Evolutionary conservation across 1,139 yeast genomes (phyloP).

Genomic region (Sporopachydermia cereana): DNA sequence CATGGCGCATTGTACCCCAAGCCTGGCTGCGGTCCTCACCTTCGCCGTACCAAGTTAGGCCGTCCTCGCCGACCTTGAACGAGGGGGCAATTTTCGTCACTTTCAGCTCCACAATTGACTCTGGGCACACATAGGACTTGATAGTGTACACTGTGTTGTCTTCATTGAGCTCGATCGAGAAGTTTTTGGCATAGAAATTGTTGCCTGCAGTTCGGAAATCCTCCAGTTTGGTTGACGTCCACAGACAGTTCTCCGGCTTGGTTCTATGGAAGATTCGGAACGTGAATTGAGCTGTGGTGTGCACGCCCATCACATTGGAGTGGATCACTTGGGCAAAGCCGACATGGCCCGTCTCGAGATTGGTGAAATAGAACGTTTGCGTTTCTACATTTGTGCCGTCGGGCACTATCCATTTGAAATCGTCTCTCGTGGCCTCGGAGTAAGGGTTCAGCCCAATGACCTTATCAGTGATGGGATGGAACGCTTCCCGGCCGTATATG

Average conservation of each 20-base stretch:
- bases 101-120: constrained; percentile 60
- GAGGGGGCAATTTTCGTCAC: constrained; percentile 63
- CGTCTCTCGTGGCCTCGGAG: constrained; percentile 44
- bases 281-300: constrained; percentile 90
- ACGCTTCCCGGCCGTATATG: constrained; percentile 86
- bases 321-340: constrained; percentile 95
- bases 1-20: constrained; percentile 96
- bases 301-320: constrained; percentile 80
- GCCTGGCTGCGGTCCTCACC: constrained; percentile 60
- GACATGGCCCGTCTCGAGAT: constrained; percentile 46
- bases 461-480: constrained; percentile 66
- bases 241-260: constrained; percentile 38
- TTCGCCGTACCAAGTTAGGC: constrained; percentile 69
- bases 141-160: constrained; percentile 46
- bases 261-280: constrained; percentile 57
- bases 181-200: constrained; percentile 63
- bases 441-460: constrained; percentile 44
- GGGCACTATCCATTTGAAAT: constrained; percentile 68
- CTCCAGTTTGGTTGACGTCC: constrained; percentile 88
- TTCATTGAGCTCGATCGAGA: constrained; percentile 50
- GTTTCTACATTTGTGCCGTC: constrained; percentile 87
- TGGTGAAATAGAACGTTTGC: constrained; percentile 77
- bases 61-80: constrained; percentile 83
- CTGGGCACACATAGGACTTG: constrained; percentile 54
- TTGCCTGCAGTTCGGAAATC: constrained; percentile 70